A percentile compares a stretch with the other conserved stretches of the same genome.
These are phyloP conservation scores for Solanum chilense DNA, from an alignment of 257 asterid species.

Conservation along the genomic window DNA sequence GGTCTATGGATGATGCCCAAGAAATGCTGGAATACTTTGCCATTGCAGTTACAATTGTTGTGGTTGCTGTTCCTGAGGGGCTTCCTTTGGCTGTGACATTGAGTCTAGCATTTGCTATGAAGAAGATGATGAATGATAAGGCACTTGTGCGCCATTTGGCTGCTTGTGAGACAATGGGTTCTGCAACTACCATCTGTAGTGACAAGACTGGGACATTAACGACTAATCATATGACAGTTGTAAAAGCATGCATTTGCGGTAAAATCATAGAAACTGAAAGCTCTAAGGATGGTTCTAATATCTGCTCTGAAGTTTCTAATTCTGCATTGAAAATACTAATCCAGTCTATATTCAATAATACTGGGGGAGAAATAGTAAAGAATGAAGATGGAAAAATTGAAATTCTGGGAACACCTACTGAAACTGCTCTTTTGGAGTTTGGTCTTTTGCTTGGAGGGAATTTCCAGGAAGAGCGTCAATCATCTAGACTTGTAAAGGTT, in stretches of 20 bases:
- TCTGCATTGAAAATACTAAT: conserved; percentile 32
- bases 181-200: conserved; percentile 88
- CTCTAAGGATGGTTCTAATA: conserved; percentile 23
- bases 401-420: conserved; percentile 80
- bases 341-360: conserved; percentile 66
- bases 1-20: conserved; percentile 67
- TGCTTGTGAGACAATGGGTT: conserved; percentile 97
- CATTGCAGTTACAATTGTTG: conserved; percentile 91
- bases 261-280: conserved; percentile 32
- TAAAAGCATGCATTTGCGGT: conserved; percentile 57
- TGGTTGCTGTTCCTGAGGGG: conserved; percentile 96
- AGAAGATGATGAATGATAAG: conserved; percentile 91
- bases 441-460: conserved; percentile 77
- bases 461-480: conserved; percentile 40
- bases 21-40: conserved; percentile 86
- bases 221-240: conserved; percentile 75
- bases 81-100: conserved; percentile 87
- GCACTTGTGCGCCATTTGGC: conserved; percentile 90
- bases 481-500: conserved; percentile 52
- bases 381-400: conserved; percentile 42
- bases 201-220: conserved; percentile 94
- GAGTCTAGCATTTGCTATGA: conserved; percentile 96
- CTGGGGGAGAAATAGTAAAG: conserved; percentile 76
- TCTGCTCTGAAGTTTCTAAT: conserved; percentile 48
- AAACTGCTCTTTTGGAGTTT: conserved; percentile 73